Evolutionary conservation across 2,329 filamentous ascomycete genomes (phyloP).

Genomic region (Botrytis fragariae): DNA sequence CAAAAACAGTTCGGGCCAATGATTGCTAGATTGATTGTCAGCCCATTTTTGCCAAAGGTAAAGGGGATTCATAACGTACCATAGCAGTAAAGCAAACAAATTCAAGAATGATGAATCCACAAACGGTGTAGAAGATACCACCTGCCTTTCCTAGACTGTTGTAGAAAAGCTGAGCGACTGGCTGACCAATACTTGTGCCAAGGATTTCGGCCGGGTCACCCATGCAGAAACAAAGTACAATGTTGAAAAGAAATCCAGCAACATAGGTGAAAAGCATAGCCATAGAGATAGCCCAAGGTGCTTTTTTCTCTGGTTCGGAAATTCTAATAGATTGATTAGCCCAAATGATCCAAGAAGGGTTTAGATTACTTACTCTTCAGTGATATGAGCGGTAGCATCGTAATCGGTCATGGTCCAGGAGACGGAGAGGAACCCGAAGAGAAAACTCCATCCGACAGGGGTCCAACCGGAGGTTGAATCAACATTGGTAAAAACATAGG

Average conservation of each 20-base stretch:
- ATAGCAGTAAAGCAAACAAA: slow-evolving; percentile 58
- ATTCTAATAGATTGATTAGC: slow-evolving; percentile 37
- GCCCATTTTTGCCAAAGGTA: slow-evolving; percentile 41
- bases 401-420: slow-evolving; percentile 61
- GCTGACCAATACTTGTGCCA: slow-evolving; percentile 49
- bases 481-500: slow-evolving; percentile 55
- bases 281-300: slow-evolving; percentile 54
- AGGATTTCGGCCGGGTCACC: slow-evolving; percentile 42
- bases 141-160: slow-evolving; percentile 54
- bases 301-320: slow-evolving; percentile 48
- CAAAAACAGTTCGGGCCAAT: slow-evolving; percentile 52
- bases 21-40: slow-evolving; percentile 39
- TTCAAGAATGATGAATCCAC: slow-evolving; percentile 56
- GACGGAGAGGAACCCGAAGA: slow-evolving; percentile 60
- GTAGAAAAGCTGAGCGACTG: slow-evolving; percentile 57
- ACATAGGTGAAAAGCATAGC: slow-evolving; percentile 56
- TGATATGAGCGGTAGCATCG: slow-evolving; percentile 48
- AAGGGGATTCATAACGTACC: slow-evolving; percentile 40
- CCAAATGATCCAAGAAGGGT: slow-evolving; percentile 10
- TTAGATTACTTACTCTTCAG: slow-evolving; percentile 44
- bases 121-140: slow-evolving; percentile 51
- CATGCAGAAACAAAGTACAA: slow-evolving; percentile 57
- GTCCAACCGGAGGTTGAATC: slow-evolving; percentile 52
- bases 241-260: slow-evolving; percentile 56
- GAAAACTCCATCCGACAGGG: slow-evolving; percentile 53